A percentile compares a stretch with the other conserved stretches of the same genome.
These are phyloP conservation scores for Ephemerocybe angulata DNA, from an alignment of 768 basidiomycete species.

Conservation along the genomic window DNA sequence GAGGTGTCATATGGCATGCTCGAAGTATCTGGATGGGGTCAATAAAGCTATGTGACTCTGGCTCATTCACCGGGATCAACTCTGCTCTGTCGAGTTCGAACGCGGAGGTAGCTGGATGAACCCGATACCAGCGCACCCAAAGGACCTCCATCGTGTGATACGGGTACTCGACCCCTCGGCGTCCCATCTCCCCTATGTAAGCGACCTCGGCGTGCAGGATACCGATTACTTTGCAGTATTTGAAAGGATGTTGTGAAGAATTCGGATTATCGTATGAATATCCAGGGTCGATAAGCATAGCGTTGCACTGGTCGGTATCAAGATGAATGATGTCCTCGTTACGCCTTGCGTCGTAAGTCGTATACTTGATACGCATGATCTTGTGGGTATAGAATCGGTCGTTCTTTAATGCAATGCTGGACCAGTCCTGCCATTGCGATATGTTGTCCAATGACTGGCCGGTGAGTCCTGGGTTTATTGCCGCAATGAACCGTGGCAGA, in stretches of 20 bases:
- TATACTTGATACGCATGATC: constrained; percentile 2
- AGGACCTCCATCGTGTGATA: background rate
- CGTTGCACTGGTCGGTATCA: background rate
- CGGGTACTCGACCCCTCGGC: background rate
- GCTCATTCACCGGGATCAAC: background rate
- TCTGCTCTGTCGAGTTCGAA: background rate
- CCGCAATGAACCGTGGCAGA: background rate
- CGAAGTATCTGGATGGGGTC: background rate
- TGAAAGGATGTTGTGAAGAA: constrained; percentile 15
- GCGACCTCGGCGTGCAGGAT: constrained; percentile 18
- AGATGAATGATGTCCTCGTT: constrained; percentile 3
- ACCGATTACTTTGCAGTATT: constrained; percentile 20
- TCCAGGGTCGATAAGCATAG: background rate
- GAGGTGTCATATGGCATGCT: background rate
- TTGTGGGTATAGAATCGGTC: background rate
- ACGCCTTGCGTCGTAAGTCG: background rate
- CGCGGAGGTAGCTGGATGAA: background rate
- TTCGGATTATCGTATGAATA: constrained; percentile 17
- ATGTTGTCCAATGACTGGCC: background rate
- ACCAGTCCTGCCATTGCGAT: background rate
- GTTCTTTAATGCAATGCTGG: background rate
- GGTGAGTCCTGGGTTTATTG: background rate
- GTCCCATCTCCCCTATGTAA: background rate
- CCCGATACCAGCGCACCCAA: constrained; percentile 1
- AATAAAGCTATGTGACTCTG: background rate